Conservation (phyloP, 106 monocot species). For the Dioscorea zingiberensis region DNA sequence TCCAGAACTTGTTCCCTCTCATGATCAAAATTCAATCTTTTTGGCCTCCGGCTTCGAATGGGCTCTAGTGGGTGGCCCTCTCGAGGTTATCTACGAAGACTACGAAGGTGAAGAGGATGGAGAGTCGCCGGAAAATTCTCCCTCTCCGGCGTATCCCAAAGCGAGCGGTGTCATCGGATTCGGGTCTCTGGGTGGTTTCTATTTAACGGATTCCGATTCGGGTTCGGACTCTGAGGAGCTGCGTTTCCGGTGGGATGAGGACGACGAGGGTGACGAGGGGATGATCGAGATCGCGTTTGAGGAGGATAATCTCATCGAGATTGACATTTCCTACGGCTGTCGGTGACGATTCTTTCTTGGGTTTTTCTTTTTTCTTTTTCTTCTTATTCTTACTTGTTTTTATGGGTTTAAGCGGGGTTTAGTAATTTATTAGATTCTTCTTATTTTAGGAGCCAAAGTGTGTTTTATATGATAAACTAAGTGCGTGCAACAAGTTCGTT, state of each 20-base stretch:
- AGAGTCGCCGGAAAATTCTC: slow-evolving; percentile 7
- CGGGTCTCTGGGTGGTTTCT: slow-evolving; percentile 1
- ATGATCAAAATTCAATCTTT: slow-evolving; percentile 6
- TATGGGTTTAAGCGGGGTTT: too few species aligned
- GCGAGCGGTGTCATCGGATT: background rate
- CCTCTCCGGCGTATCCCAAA: background rate
- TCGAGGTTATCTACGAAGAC: slow-evolving; percentile 60
- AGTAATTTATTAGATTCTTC: too few species aligned
- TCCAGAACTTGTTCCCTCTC: background rate
- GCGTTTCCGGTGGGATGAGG: slow-evolving; percentile 10
- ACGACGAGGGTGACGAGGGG: slow-evolving; percentile 26
- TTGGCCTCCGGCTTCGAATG: slow-evolving; percentile 15
- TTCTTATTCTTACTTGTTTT: too few species aligned
- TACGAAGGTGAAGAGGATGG: slow-evolving; percentile 25
- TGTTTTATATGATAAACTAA: too few species aligned
- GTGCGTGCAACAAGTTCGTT: too few species aligned
- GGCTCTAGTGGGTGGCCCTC: slow-evolving; percentile 17
- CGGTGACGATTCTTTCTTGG: slow-evolving; percentile 8
- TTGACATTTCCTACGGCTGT: slow-evolving; percentile 30
- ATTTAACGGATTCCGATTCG: slow-evolving; percentile 12
- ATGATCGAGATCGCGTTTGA: slow-evolving; percentile 46
- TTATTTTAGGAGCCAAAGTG: too few species aligned
- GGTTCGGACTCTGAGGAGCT: slow-evolving; percentile 6
- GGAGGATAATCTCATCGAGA: slow-evolving; percentile 58
- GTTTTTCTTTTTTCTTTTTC: too few species aligned